A percentile compares a stretch with the other conserved stretches of the same genome.
These are phyloP conservation scores for Talaromyces islandicus DNA, from an alignment of 2,329 filamentous ascomycete genomes.

Conservation along the genomic window DNA sequence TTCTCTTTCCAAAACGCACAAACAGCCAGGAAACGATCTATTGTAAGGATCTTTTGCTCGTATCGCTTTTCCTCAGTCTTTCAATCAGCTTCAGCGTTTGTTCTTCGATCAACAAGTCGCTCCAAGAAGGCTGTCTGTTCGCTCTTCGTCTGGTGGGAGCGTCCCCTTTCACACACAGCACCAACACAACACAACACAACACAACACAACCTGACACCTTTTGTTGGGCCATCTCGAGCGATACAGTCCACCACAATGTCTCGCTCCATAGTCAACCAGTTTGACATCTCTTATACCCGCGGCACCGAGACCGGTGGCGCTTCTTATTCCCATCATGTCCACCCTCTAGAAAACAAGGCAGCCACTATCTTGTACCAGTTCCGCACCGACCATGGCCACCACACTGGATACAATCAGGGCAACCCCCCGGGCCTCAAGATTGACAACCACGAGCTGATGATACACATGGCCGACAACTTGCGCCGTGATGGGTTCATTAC, in stretches of 20 bases:
- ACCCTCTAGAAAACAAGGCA: background rate
- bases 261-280: background rate
- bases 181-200: background rate
- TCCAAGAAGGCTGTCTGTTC: background rate
- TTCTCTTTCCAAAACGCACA: background rate
- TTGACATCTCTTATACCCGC: background rate
- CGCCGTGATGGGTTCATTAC: background rate
- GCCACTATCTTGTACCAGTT: background rate
- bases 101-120: background rate
- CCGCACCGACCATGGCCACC: background rate
- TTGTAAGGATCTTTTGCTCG: background rate
- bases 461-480: background rate
- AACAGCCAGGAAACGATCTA: background rate
- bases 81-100: background rate
- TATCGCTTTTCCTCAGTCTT: background rate
- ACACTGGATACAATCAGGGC: background rate
- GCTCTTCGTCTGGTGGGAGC: background rate
- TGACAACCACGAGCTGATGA: background rate
- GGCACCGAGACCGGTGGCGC: background rate
- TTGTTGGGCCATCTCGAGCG: background rate
- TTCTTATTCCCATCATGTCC: background rate
- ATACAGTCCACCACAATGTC: background rate
- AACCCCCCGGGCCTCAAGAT: background rate
- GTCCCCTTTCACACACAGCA: background rate
- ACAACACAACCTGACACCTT: background rate